Percentiles rank a stretch among this genome's conserved stretches.
Evolutionary conservation across 2,329 filamentous ascomycete species (phyloP).

Genomic region (Aspergillus quadrilineatus): DNA sequence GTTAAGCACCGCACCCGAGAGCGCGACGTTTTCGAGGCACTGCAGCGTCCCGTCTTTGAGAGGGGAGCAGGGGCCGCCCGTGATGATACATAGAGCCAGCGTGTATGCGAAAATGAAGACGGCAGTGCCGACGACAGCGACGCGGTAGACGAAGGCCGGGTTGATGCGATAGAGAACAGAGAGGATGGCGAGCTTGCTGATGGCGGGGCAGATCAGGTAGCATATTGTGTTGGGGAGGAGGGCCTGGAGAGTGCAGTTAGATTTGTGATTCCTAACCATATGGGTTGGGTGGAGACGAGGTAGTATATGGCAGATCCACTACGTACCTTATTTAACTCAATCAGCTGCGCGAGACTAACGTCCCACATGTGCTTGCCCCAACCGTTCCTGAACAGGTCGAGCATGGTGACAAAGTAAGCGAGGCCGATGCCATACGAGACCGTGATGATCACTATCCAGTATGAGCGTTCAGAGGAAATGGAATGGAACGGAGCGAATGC

Average conservation of each 20-base stretch:
- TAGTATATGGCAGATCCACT: not conserved
- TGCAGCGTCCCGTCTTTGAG: conserved; percentile 35
- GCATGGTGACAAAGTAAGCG: conserved; percentile 13
- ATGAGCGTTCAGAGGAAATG: not conserved
- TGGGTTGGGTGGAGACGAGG: too few species aligned
- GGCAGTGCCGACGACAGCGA: not conserved
- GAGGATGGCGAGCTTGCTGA: conserved; percentile 16
- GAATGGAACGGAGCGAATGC: not conserved
- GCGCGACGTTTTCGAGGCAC: conserved; percentile 11
- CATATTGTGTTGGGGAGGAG: conserved; percentile 13
- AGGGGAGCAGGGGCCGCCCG: conserved; percentile 15
- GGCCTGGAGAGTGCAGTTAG: not conserved
- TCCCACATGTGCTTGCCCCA: conserved; percentile 18
- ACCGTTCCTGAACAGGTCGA: conserved; percentile 4
- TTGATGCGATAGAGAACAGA: conserved; percentile 18
- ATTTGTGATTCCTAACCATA: too few species aligned
- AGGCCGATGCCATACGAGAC: conserved; percentile 13
- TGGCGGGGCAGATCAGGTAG: conserved; percentile 14
- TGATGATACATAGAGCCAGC: conserved; percentile 14
- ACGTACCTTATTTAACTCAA: conserved; percentile 11
- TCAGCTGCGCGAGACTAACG: conserved; percentile 12
- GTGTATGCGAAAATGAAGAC: conserved; percentile 11
- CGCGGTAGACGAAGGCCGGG: conserved; percentile 8
- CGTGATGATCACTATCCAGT: conserved; percentile 9
- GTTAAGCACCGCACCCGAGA: conserved; percentile 14